Evolutionary conservation across 257 asterid species (phyloP).

Genomic region (Solanum pimpinellifolium): DNA sequence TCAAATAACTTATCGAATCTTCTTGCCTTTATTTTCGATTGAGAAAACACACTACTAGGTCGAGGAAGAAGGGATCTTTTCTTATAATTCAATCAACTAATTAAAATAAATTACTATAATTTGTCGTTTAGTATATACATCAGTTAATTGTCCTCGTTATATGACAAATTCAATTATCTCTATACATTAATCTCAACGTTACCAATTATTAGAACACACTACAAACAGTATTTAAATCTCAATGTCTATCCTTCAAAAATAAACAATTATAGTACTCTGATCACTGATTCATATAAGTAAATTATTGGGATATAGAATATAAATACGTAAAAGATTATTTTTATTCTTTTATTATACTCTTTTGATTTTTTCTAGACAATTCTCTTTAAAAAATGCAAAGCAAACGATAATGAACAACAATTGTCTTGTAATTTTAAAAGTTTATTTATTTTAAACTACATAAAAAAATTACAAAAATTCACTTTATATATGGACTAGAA

Average conservation of each 20-base stretch:
- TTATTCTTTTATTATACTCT: too few species aligned
- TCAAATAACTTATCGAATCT: background rate
- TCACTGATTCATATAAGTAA: too few species aligned
- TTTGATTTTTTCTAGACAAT: too few species aligned
- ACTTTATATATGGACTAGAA: too few species aligned
- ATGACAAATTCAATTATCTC: background rate
- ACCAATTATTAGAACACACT: background rate
- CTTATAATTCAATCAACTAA: background rate
- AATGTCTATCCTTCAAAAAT: background rate
- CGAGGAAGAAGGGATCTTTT: background rate
- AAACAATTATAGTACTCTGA: background rate
- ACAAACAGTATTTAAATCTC: background rate
- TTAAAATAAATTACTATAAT: background rate
- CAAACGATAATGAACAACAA: too few species aligned
- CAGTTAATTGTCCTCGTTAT: background rate
- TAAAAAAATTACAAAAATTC: too few species aligned
- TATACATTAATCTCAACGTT: background rate
- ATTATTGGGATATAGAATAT: too few species aligned
- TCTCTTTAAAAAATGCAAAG: background rate
- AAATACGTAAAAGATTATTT: too few species aligned
- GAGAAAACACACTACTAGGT: background rate
- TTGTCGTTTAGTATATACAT: background rate
- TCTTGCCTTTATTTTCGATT: background rate
- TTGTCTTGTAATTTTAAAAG: too few species aligned
- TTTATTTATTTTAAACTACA: too few species aligned